phyloP scores from a whole-genome alignment of 805 yeast genomes.

The Lachancea sp. region DNA sequence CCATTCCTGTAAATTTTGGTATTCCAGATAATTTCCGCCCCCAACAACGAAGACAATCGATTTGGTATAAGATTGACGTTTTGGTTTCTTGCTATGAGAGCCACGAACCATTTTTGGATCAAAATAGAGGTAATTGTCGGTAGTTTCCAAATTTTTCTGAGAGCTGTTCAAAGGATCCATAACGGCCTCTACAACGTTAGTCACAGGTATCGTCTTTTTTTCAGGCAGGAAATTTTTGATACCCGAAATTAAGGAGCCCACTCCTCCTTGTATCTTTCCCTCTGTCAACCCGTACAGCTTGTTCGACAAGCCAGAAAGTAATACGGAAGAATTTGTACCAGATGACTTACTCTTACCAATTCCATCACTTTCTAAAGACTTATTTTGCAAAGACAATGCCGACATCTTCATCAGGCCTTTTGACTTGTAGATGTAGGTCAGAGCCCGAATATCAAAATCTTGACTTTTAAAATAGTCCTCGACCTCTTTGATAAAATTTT shows the following conservation, averaged over 20 bases:
- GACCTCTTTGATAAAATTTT: constrained; percentile 50
- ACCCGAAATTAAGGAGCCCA: constrained; percentile 82
- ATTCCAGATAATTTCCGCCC: constrained; percentile 93
- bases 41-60: constrained; percentile 90
- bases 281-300: constrained; percentile 75
- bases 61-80: constrained; percentile 72
- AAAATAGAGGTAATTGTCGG: constrained; percentile 85
- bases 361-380: constrained; percentile 31
- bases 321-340: constrained; percentile 40
- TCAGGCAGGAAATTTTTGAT: constrained; percentile 83
- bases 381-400: constrained; percentile 34
- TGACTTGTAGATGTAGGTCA: constrained; percentile 69
- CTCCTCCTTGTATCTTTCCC: constrained; percentile 80
- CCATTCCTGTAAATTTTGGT: constrained; percentile 92
- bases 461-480: constrained; percentile 55
- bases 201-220: constrained; percentile 80
- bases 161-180: constrained; percentile 74
- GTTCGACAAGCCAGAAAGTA: constrained; percentile 68
- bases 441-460: constrained; percentile 55
- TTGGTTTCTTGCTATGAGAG: constrained; percentile 82
- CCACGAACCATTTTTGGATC: constrained; percentile 88
- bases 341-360: constrained; percentile 24
- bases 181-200: constrained; percentile 84
- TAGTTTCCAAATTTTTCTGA: constrained; percentile 56
- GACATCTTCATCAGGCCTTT: constrained; percentile 66